Percentiles rank a stretch among this genome's conserved stretches.
phyloP scores from a whole-genome alignment of 352 stramenopile genomes.

The Phytophthora pisi region DNA sequence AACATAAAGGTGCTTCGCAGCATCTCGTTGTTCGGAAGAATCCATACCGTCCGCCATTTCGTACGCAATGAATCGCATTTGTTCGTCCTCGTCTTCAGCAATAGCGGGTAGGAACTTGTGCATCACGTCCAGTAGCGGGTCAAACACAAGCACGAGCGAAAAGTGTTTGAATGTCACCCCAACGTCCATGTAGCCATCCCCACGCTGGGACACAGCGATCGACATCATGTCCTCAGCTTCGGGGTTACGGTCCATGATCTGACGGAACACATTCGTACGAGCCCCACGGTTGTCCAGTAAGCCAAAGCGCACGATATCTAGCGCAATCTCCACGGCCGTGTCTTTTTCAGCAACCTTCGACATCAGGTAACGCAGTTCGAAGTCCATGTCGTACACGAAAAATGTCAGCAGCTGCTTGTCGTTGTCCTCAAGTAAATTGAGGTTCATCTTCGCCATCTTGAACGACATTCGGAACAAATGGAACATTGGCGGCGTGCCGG shows the following conservation, averaged over 20 bases:
- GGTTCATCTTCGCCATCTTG: conserved; percentile 49
- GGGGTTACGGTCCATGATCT: conserved; percentile 79
- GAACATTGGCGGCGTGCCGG: conserved; percentile 53
- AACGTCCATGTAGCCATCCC: conserved; percentile 64
- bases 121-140: conserved; percentile 63
- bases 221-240: conserved; percentile 61
- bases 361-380: conserved; percentile 58
- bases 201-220: conserved; percentile 52
- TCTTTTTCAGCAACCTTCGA: conserved; percentile 47
- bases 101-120: conserved; percentile 70
- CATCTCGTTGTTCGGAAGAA: conserved; percentile 66
- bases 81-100: conserved; percentile 68
- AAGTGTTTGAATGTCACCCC: conserved; percentile 60
- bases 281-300: conserved; percentile 70
- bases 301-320: conserved; percentile 70
- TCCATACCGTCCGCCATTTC: conserved; percentile 45
- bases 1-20: conserved; percentile 46
- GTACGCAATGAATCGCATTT: conserved; percentile 75
- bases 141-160: conserved; percentile 77
- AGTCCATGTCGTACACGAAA: conserved; percentile 52
- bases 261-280: conserved; percentile 73
- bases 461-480: conserved; percentile 63
- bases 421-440: conserved; percentile 58
- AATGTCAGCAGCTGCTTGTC: conserved; percentile 60
- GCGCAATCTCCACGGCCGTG: conserved; percentile 45